These are phyloP conservation scores for Claviceps maximensis DNA, from an alignment of 2,329 filamentous ascomycete genomes.

Conservation along the genomic window DNA sequence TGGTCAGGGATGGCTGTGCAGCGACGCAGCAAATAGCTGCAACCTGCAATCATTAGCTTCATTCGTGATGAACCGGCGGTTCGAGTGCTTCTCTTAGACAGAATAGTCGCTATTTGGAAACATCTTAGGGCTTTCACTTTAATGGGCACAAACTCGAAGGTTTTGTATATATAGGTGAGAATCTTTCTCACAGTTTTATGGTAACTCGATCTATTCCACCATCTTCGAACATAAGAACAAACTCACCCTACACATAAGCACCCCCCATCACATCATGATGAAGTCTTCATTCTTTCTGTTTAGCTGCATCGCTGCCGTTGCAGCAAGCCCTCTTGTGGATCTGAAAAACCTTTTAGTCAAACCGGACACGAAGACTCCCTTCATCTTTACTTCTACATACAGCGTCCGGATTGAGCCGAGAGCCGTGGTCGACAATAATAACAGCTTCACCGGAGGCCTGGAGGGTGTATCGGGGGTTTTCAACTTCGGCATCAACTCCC, in stretches of 20 bases:
- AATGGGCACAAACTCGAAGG: background rate
- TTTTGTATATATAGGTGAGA: background rate
- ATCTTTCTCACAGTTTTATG: no score
- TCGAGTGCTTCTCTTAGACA: background rate
- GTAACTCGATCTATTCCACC: background rate
- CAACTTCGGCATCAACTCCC: conserved; percentile 39
- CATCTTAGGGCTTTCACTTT: background rate
- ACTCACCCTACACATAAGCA: background rate
- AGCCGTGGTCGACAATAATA: background rate
- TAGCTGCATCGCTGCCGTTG: background rate
- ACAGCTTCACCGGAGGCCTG: conserved; percentile 23
- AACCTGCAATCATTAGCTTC: background rate
- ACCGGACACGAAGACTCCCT: background rate
- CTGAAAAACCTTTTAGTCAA: background rate
- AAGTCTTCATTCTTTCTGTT: background rate
- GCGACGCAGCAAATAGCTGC: background rate
- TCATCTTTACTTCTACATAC: background rate
- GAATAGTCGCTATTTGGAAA: background rate
- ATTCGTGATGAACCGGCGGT: background rate
- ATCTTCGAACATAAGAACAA: background rate
- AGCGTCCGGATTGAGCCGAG: background rate
- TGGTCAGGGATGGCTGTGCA: background rate
- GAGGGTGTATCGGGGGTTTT: conserved; percentile 32
- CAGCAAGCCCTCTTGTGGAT: background rate
- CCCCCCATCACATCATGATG: background rate